Base-by-base conservation (phyloP, 805 yeast species). In the Lipomyces yamadae region DNA sequence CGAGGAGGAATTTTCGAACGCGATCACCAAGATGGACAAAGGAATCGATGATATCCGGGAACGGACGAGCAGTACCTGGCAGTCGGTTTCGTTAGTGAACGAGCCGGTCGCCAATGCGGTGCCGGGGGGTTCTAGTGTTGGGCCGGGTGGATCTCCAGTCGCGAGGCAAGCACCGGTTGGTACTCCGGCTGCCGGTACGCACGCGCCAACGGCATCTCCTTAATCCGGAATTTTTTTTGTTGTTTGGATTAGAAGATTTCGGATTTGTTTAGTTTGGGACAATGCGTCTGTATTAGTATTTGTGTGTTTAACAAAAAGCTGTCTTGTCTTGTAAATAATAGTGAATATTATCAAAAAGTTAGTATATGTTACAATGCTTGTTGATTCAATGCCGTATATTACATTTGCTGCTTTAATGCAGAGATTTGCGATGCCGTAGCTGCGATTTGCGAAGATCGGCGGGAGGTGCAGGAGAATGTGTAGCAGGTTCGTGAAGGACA, bases 21-120 rank as follows among this genome's bases (percentile, higher is more conserved):
- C 78, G 29, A 77, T 77, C 55, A 69, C 73, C n/a, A 74, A 75
- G 61, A 75, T 77, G 76, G 79, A 76, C 57, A 70, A 72, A 35
- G 74, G 75, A 1, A 74, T 74, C 29, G 73, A 66, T 35, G 74
- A 74, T n/a, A 69, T 75, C 29, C 66, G 69, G 15, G 71, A 64
- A 33, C 66, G 68, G 30, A 73, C 76, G 15, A 53, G 56, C 8
- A 34, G 54, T 2, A 62, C 64, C 18, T 69, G 72, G 72, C 68
- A 67, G 54, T 62, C 70, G 7, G 48, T 63, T 5, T 18, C 50
- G 29, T 18, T 63, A 37, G 15, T 61, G 24, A 18, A 56, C 39
- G 67, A 63, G 24, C 24, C 24, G 24, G 30, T 13, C 58, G 56
- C 58, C 15, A 34, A 15, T 42, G 50, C 45, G 8, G 32, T 60